Base-by-base conservation (phyloP, 169 alveolate species). In the Plasmodium chabaudi region DNA sequence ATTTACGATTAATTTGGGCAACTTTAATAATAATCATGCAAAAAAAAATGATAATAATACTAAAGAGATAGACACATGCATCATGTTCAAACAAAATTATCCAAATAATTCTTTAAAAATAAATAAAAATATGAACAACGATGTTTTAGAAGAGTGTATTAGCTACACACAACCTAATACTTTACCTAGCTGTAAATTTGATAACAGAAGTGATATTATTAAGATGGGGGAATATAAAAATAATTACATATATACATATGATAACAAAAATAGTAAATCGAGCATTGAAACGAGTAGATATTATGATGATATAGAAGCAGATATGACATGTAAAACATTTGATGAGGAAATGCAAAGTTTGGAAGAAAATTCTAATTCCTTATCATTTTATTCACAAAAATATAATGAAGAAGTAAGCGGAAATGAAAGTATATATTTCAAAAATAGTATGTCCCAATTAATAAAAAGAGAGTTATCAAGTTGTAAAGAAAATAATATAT, bases 401-500 rank as follows among this genome's bases (percentile, higher is more conserved):
- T 12, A 57, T 47, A 39, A 42, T 34, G 60, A 63, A 56, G 82
- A 82, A 82, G 53, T 9, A 10, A 39, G 15, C 9, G 23, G 44
- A 9, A 15, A 67, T 6, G 72, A n/a, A 67, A 65, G 53, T 13
- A 51, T 44, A 15, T 1, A 23, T 53, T 49, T 46, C 34, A 27
- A 64, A 10, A 67, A 60, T 67, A 55, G 34, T 60, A 56, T n/a
- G 34, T 56, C 59, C 65, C 53, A 55, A 23, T 82, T 82, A 70
- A 82, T 67, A 71, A 55, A 82, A 82, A 56, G 53, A 21, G 68
- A 34, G 42, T 39, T 44, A 53, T 53, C 68, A 44, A 13, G 21
- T 56, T 56, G n/a, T 67, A 51, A 82, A 15, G 39, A 65, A 56
- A 82, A 46, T 44, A 82, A 67, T 44, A 82, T 46, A 82, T 67